Evolutionary conservation across 1,139 yeast species (phyloP), one percentile per base, ranked within the genome.

Genomic region (Yamadazyma mexicana): DNA sequence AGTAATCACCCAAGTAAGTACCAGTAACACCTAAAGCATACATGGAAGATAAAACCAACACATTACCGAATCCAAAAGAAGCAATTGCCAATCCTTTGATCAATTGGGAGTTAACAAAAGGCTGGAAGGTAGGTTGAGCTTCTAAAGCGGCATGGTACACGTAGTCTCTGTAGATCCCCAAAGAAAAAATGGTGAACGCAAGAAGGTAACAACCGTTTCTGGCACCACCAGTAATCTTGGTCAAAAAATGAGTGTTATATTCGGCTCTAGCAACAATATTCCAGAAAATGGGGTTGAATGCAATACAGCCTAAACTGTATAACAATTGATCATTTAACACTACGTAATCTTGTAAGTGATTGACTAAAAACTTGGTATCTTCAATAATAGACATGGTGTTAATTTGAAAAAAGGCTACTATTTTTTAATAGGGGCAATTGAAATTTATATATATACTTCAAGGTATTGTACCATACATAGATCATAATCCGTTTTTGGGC

Each of bases 281-380:
- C 98, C 98, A 92, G 60, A 89, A 91, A 25, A 87, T 77, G 12
- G 98, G 98, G 59, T 92, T 92, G 76, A 92, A 91, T 15, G 85
- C 81, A 52, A 92, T 87, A 31, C 53, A 49, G 3, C 38, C 52
- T 31, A 50, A 41, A 34, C 48, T 42, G 37, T 45, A 50, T 18
- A 46, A 17, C 38, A 50, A 43, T 39, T 50, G 40, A 25, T 45
- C 25, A 31, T 43, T 44, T 33, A 50, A 33, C 17, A 34, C 45
- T 10, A 50, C 48, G 29, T 48, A 50, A 18, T 48, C 50, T 17
- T 36, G 40, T 12, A 48, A 35, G 28, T 50, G 41, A 18, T 25
- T 15, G 7, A 46, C 8, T 15, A 50, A 40, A 24, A 39, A 46
- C 37, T 49, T 43, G 17, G 51, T 39, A 32, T 49, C 51, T 31